Percentiles rank a stretch among this genome's conserved stretches.
phyloP scores from a whole-genome alignment of 768 basidiomycete genomes.

The Suillus decipiens region DNA sequence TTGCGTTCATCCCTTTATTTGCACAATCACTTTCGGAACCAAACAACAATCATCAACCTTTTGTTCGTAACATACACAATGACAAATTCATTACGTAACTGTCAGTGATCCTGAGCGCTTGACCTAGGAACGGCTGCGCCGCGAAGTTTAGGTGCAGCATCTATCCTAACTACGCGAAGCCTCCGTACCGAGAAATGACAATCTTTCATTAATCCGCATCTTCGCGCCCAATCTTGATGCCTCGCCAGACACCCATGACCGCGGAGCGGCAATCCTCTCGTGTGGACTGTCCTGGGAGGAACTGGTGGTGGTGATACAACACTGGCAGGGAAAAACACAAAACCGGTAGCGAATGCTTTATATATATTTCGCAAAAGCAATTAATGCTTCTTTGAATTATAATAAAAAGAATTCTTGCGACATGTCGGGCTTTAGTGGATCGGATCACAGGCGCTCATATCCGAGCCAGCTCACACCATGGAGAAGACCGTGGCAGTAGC shows the following conservation, averaged over 20 bases:
- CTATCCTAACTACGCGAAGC: neutral
- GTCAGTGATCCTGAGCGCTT: no score
- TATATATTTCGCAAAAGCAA: neutral
- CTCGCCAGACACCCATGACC: neutral
- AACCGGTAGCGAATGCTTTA: neutral
- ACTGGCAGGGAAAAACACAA: neutral
- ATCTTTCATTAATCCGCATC: neutral
- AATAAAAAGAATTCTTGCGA: neutral
- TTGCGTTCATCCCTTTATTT: conserved; percentile 21
- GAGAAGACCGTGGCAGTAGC: neutral
- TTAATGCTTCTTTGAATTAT: neutral
- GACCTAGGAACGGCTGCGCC: no score
- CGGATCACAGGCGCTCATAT: neutral
- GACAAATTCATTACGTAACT: neutral
- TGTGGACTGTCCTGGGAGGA: neutral
- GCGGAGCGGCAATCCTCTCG: neutral
- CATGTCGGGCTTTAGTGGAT: neutral
- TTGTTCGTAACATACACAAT: neutral
- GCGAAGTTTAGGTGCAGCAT: neutral
- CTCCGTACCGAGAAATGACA: neutral
- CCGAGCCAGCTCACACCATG: neutral
- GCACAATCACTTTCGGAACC: conserved; percentile 23
- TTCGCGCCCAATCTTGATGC: neutral
- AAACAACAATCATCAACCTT: conserved; percentile 24
- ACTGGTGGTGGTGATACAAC: neutral